A percentile compares a stretch with the other conserved stretches of the same genome.
These are phyloP conservation scores for Maudiozyma humilis DNA, from an alignment of 1,139 yeast genomes.

Conservation along the genomic window DNA sequence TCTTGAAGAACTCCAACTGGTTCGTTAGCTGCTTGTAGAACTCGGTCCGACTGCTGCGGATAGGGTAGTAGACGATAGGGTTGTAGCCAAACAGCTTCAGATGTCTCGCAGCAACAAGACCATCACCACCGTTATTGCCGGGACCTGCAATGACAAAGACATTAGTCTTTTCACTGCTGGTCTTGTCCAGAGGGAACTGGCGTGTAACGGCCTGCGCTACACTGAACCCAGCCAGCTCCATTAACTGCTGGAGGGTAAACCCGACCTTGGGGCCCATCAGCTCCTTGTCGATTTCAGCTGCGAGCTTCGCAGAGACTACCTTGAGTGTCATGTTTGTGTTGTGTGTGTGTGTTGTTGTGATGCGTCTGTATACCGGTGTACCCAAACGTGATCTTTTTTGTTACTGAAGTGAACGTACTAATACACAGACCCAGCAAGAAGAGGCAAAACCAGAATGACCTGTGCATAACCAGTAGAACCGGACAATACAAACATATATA, in stretches of 20 bases:
- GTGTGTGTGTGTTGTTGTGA: background rate
- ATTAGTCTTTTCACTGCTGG: constrained; percentile 25
- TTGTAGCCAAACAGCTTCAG: constrained; percentile 68
- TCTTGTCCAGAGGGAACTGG: constrained; percentile 43
- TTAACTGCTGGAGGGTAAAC: constrained; percentile 84
- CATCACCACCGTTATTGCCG: constrained; percentile 96
- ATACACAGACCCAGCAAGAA: no score
- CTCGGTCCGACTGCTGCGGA: constrained; percentile 38
- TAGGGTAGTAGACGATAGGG: constrained; percentile 66
- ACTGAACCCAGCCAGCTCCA: constrained; percentile 94
- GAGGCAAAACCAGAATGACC: no score
- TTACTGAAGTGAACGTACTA: no score
- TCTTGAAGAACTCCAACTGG: constrained; percentile 31
- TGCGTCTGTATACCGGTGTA: no score
- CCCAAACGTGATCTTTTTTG: background rate
- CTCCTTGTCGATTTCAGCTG: constrained; percentile 74
- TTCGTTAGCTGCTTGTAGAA: constrained; percentile 35
- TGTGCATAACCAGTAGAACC: background rate
- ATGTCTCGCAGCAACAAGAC: constrained; percentile 91
- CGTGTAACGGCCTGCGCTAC: constrained; percentile 80
- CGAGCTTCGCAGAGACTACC: constrained; percentile 52
- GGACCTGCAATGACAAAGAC: constrained; percentile 82
- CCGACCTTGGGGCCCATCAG: constrained; percentile 75
- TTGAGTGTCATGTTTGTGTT: constrained; percentile 11
- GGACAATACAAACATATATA: background rate